Conservation (phyloP, 2,329 filamentous ascomycete species). For the Diaporthe vexans region DNA sequence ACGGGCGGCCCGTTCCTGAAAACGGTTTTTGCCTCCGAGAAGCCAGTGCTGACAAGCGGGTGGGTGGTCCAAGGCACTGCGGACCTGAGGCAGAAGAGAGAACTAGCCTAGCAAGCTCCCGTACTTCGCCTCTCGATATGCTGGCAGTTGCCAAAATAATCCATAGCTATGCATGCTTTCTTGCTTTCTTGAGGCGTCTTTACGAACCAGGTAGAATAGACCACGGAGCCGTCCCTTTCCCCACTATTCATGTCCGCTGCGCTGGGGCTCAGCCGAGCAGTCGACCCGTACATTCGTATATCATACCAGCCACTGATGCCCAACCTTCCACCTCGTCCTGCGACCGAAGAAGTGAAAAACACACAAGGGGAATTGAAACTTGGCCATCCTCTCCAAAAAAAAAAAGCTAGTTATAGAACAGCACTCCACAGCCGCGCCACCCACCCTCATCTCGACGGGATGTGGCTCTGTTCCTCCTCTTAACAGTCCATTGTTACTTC, state of each 20-base stretch:
- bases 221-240: conserved; percentile 10
- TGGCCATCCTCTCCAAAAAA: conserved; percentile 27
- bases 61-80: neutral
- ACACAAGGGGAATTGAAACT: conserved; percentile 34
- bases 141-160: conserved; percentile 5
- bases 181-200: conserved; percentile 33
- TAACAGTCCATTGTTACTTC: neutral
- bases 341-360: conserved; percentile 28
- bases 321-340: conserved; percentile 29
- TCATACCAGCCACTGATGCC: conserved; percentile 37
- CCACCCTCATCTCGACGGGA: neutral
- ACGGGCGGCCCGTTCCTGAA: neutral
- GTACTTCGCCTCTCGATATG: neutral
- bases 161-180: conserved; percentile 41
- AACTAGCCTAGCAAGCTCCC: neutral
- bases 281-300: conserved; percentile 38
- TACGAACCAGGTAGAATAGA: conserved; percentile 18
- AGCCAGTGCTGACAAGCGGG: neutral
- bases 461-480: conserved; percentile 2
- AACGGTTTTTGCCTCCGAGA: neutral
- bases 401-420: conserved; percentile 33
- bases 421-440: conserved; percentile 3
- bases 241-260: conserved; percentile 21
- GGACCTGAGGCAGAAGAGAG: neutral
- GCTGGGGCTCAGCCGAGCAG: conserved; percentile 4